Base-by-base conservation (phyloP, 2,329 filamentous ascomycete species). In the Zopfia rhizophila region DNA sequence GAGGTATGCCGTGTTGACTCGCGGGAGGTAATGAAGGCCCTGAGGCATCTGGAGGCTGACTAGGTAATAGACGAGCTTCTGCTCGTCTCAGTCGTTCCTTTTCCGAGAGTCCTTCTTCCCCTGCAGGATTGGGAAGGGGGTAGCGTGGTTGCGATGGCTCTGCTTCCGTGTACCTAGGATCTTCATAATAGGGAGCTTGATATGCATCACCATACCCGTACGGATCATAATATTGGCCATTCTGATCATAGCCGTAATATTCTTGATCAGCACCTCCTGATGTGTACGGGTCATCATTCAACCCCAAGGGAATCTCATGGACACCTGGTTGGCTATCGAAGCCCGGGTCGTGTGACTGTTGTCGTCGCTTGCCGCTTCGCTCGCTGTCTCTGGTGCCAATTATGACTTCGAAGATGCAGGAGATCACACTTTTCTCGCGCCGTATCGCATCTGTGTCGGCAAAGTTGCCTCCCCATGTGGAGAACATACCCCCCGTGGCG, bases 381-480 rank as follows among this genome's bases (percentile, higher is more conserved):
- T 82, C 82, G 58, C 86, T 93, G 69, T 99, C 92, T 24, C 82
- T 82, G 0, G 91, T 96, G 1, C 94, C 94, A 14, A 97, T 86
- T 1, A 96, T 79, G 11, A 96, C 83, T 68, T 97, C 91, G 60
- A 97, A 93, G 0, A 88, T 81, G 42, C 91, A 89, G 1, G 87
- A 88, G 16, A 97, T 87, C n/a, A 97, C 91, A 7, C 90, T 91
- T 66, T 96, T 97, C 66, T 96, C 91, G 28, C 92, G 85, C 37
- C 91, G 82, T 18, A 97, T 84, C 33, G 87, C 84, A 55, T 94
- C 88, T 0, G 94, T 99, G 58, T 97, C 91, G 29, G 96, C 82
- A 51, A 97, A 90, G 49, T 86, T 87, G 5, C 86, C 81, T 28
- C 79, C 81, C 77, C 79, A 85, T 8, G 80, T 77, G 5, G 79